Percentiles rank a stretch among this genome's conserved stretches.
These are phyloP conservation scores for Talaromyces sp. DNA, from an alignment of 2,329 filamentous ascomycete species.

Conservation along the genomic window DNA sequence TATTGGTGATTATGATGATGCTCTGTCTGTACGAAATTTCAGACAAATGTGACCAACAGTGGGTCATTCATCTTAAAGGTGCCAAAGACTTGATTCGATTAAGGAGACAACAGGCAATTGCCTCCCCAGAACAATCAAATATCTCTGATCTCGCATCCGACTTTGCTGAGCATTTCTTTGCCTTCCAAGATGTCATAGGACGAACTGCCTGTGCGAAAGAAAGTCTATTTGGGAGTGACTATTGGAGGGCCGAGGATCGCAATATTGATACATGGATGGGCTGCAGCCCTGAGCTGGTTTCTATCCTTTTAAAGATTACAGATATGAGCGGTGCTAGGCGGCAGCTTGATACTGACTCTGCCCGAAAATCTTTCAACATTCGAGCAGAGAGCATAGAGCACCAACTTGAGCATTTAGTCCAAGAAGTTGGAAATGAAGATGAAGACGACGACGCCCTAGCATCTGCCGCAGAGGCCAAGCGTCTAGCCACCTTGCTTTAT, in stretches of 20 bases:
- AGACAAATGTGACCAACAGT: slow-evolving; percentile 48
- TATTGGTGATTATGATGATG: slow-evolving; percentile 50
- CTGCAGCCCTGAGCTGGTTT: slow-evolving; percentile 51
- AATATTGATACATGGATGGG: slow-evolving; percentile 53
- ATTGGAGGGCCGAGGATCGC: slow-evolving; percentile 47
- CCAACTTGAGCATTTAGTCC: slow-evolving; percentile 37
- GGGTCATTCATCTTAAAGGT: slow-evolving; percentile 53
- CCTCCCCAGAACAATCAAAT: slow-evolving; percentile 11
- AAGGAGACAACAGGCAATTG: slow-evolving; percentile 32
- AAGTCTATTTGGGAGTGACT: slow-evolving; percentile 51
- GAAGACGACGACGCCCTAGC: slow-evolving; percentile 38
- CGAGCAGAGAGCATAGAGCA: slow-evolving; percentile 39
- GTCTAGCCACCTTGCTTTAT: slow-evolving; percentile 50
- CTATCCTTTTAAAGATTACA: slow-evolving; percentile 51
- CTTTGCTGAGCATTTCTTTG: slow-evolving; percentile 53
- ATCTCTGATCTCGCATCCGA: slow-evolving; percentile 33
- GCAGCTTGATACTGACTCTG: slow-evolving; percentile 26
- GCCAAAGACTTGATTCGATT: slow-evolving; percentile 52
- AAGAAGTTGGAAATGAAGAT: slow-evolving; percentile 34
- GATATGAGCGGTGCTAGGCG: slow-evolving; percentile 47
- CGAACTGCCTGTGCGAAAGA: slow-evolving; percentile 54
- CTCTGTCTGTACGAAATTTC: slow-evolving; percentile 52
- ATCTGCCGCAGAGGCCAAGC: slow-evolving; percentile 47
- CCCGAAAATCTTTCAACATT: slow-evolving; percentile 31
- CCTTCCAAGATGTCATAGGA: slow-evolving; percentile 56